Conservation (phyloP, 2,329 filamentous ascomycete genomes). For the Ophiostoma novo-ulmi region DNA sequence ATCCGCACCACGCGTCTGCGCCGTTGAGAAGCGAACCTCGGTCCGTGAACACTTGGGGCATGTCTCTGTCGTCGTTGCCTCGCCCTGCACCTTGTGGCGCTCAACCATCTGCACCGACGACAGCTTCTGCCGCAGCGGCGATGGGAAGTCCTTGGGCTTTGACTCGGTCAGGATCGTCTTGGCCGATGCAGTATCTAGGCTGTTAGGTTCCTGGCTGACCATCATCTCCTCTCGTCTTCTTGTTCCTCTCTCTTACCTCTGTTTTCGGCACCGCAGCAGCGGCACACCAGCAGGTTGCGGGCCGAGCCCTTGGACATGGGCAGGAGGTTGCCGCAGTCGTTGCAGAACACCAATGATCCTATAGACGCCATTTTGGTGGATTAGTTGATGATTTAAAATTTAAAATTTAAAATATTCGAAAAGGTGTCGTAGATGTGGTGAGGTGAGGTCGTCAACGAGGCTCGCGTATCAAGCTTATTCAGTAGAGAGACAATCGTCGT, state of each 20-base stretch:
- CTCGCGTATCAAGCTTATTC: neutral
- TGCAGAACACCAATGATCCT: constrained; percentile 88
- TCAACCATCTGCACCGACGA: constrained; percentile 82
- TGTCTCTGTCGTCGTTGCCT: constrained; percentile 59
- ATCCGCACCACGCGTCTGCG: constrained; percentile 86
- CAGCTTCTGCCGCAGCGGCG: constrained; percentile 75
- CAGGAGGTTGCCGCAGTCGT: constrained; percentile 83
- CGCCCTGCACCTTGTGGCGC: constrained; percentile 69
- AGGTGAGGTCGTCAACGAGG: neutral
- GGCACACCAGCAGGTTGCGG: constrained; percentile 73
- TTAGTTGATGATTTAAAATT: neutral
- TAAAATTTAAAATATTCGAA: neutral
- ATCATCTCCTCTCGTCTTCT: neutral
- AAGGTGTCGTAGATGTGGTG: neutral
- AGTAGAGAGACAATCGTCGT: neutral
- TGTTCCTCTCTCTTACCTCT: constrained; percentile 48
- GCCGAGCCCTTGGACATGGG: constrained; percentile 72
- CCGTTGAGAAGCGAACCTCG: constrained; percentile 77
- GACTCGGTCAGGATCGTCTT: constrained; percentile 75
- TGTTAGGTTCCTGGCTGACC: neutral
- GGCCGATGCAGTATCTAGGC: constrained; percentile 57
- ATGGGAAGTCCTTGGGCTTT: constrained; percentile 88
- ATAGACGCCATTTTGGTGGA: constrained; percentile 67
- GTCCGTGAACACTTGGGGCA: constrained; percentile 77
- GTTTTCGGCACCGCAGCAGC: constrained; percentile 79